These are phyloP conservation scores for Kokia cookei DNA, from an alignment of 441 rosid species.

Conservation along the genomic window DNA sequence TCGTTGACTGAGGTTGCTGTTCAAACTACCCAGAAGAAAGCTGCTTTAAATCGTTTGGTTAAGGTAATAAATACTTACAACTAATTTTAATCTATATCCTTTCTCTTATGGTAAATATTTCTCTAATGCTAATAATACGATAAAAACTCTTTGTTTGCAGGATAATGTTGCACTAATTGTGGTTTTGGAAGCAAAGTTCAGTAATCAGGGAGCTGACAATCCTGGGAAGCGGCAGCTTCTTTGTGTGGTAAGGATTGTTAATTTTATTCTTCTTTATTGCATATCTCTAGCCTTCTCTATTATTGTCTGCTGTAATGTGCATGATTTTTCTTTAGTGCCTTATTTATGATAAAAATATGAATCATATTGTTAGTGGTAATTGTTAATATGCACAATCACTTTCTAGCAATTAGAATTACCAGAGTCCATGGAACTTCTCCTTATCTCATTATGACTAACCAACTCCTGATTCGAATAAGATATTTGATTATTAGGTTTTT, in stretches of 20 bases:
- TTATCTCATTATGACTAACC: not conserved
- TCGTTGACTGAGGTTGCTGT: slow-evolving; percentile 89
- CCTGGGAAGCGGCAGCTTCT: slow-evolving; percentile 95
- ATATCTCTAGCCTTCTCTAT: not conserved
- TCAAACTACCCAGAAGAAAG: slow-evolving; percentile 82
- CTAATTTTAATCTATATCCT: not conserved
- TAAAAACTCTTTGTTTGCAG: slow-evolving; percentile 26
- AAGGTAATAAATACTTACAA: slow-evolving; percentile 43
- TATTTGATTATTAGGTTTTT: not conserved
- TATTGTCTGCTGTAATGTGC: not conserved
- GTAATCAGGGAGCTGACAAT: slow-evolving; percentile 75
- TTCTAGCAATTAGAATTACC: not conserved
- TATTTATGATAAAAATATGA: not conserved
- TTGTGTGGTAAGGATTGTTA: slow-evolving; percentile 67
- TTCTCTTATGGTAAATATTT: not conserved
- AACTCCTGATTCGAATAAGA: not conserved
- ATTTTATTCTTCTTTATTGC: not conserved
- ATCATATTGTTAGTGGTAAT: not conserved
- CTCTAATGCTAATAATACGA: slow-evolving; percentile 7
- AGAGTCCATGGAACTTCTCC: not conserved
- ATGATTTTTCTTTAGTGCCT: not conserved
- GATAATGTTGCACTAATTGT: slow-evolving; percentile 97
- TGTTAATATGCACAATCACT: not conserved
- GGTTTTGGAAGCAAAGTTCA: slow-evolving; percentile 92
- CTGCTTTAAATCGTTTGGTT: slow-evolving; percentile 80